These are phyloP conservation scores for Fusarium circinatum DNA, from an alignment of 2,329 filamentous ascomycete genomes.

Conservation along the genomic window DNA sequence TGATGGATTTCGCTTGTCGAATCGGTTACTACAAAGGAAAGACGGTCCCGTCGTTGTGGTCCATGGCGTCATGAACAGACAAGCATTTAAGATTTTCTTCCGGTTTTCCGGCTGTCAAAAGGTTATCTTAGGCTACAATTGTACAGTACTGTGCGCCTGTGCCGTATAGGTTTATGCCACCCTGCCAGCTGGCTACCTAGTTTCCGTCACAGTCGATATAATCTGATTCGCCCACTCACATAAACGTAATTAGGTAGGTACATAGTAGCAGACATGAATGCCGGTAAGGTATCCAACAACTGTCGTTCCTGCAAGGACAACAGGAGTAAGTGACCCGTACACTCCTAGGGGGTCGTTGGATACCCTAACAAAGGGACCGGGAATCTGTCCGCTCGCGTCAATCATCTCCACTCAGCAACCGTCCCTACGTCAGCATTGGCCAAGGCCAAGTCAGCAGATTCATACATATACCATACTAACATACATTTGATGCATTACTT, in stretches of 20 bases:
- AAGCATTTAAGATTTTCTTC: conserved; percentile 7
- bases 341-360: not conserved
- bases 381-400: not conserved
- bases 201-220: conserved; percentile 4
- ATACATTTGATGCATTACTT: not conserved
- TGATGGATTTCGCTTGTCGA: conserved; percentile 11
- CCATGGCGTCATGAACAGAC: conserved; percentile 17
- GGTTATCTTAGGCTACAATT: conserved; percentile 1
- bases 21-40: conserved; percentile 1
- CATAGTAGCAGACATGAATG: not conserved
- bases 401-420: conserved; percentile 4
- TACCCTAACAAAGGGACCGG: not conserved
- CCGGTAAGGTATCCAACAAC: not conserved
- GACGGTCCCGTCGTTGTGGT: conserved; percentile 1
- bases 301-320: not conserved
- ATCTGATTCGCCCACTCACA: conserved; percentile 15
- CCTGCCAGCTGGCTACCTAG: not conserved
- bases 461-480: not conserved
- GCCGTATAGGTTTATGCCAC: conserved; percentile 5
- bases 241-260: not conserved
- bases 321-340: not conserved
- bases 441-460: conserved; percentile 1
- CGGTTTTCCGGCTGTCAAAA: conserved; percentile 3
- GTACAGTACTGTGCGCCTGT: not conserved
- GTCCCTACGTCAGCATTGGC: not conserved